phyloP scores from a whole-genome alignment of 371 early-diverging fungal genomes.

The Saksenaea vasiformis region DNA sequence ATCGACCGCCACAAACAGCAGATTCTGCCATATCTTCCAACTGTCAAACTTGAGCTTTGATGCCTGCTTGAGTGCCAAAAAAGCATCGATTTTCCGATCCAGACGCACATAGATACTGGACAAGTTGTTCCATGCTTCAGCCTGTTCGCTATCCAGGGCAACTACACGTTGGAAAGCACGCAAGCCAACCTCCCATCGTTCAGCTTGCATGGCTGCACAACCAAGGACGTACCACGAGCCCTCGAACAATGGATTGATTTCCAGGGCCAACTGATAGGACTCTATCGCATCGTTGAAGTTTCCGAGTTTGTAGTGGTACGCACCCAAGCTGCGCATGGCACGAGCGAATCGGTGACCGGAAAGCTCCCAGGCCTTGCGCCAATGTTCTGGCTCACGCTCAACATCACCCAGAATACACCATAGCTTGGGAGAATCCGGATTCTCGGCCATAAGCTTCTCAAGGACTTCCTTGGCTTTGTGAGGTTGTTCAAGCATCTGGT shows the following conservation, averaged over 20 bases:
- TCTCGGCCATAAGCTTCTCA: conserved; percentile 59
- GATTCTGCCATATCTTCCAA: conserved; percentile 94
- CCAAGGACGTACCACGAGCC: conserved; percentile 95
- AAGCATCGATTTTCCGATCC: conserved; percentile 76
- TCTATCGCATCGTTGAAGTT: conserved; percentile 60
- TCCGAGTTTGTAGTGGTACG: conserved; percentile 68
- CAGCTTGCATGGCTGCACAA: conserved; percentile 86
- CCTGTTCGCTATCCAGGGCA: conserved; percentile 78
- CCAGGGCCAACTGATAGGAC: conserved; percentile 73
- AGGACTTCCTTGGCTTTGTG: conserved; percentile 82
- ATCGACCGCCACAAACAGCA: conserved; percentile 76
- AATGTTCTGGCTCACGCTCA: conserved; percentile 73
- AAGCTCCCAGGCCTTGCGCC: conserved; percentile 88
- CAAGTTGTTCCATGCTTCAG: conserved; percentile 97
- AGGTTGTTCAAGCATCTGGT: conserved; percentile 79
- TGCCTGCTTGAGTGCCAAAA: conserved; percentile 82
- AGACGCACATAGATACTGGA: conserved; percentile 79
- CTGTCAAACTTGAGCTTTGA: conserved; percentile 77
- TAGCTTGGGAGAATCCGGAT: conserved; percentile 80
- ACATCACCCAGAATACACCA: conserved; percentile 91
- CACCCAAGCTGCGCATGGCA: conserved; percentile 92
- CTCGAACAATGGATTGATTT: conserved; percentile 94
- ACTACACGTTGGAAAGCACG: conserved; percentile 81
- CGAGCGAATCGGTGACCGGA: conserved; percentile 81
- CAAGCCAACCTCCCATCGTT: conserved; percentile 77